phyloP scores from a whole-genome alignment of 805 yeast genomes.

The Candida gorgasii region DNA sequence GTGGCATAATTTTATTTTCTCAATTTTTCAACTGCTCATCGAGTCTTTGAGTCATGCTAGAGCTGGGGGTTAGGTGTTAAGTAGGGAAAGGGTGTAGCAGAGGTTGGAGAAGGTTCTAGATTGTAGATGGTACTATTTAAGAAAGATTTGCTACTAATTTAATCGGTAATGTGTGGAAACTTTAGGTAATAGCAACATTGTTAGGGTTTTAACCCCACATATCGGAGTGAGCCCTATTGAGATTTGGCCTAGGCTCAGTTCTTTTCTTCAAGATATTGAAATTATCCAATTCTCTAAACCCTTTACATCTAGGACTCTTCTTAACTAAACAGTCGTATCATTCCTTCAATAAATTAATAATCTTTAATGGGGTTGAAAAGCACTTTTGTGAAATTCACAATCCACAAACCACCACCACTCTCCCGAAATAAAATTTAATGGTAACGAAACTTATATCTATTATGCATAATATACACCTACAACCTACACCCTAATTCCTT shows the following conservation, averaged over 20 bases:
- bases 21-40: slow-evolving; percentile 6
- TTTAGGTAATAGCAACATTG: no score
- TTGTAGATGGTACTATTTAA: neutral
- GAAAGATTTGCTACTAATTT: no score
- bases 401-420: no score
- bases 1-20: slow-evolving; percentile 20
- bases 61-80: neutral
- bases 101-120: neutral
- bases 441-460: neutral
- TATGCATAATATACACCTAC: slow-evolving; percentile 8
- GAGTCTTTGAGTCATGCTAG: slow-evolving; percentile 1
- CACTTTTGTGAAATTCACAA: slow-evolving; percentile 3
- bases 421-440: no score
- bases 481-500: slow-evolving; percentile 16
- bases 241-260: no score
- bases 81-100: neutral
- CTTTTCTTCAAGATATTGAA: no score
- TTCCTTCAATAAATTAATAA: no score
- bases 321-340: no score
- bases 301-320: no score
- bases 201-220: slow-evolving; percentile 2
- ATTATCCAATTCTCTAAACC: neutral
- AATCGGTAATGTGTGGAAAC: no score
- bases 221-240: neutral
- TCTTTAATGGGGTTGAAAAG: no score